A percentile compares a stretch with the other conserved stretches of the same genome.
Conservation (phyloP, 1,284 basidiomycete species). For the Ceratorhiza oryzae-sativae region DNA sequence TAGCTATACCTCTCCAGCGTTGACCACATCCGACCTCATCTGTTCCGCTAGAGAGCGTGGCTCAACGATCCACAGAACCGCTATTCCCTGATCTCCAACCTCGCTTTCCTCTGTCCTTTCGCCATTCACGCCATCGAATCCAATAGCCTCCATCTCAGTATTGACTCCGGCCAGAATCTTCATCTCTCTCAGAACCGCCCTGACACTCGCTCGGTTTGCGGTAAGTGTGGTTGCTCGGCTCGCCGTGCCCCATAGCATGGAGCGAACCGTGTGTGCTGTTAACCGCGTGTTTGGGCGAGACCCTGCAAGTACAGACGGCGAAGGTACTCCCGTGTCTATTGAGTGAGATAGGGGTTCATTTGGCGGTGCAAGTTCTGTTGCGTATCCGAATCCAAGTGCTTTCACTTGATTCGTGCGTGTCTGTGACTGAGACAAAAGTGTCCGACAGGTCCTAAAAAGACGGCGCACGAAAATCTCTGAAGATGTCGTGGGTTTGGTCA, state of each 20-base stretch:
- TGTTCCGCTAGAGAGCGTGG: slow-evolving; percentile 77
- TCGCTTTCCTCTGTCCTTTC: too few relatives aligned
- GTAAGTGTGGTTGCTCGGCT: slow-evolving; percentile 82
- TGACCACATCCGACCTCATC: slow-evolving; percentile 53
- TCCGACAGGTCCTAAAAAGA: slow-evolving; percentile 19
- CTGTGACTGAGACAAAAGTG: slow-evolving; percentile 18
- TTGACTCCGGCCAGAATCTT: slow-evolving; percentile 48
- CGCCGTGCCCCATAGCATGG: slow-evolving; percentile 70
- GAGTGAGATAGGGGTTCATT: neutral
- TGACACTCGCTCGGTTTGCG: slow-evolving; percentile 78
- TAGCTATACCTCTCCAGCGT: neutral
- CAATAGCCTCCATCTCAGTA: slow-evolving; percentile 43
- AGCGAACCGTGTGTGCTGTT: slow-evolving; percentile 73
- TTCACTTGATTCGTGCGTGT: neutral
- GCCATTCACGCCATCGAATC: too few relatives aligned
- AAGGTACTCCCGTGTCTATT: slow-evolving; percentile 27
- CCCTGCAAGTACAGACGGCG: slow-evolving; percentile 23
- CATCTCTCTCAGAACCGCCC: slow-evolving; percentile 70
- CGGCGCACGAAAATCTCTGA: slow-evolving; percentile 35
- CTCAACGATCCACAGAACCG: slow-evolving; percentile 74
- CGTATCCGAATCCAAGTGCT: slow-evolving; percentile 1
- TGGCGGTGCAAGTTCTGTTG: slow-evolving; percentile 23
- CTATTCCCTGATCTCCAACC: slow-evolving; percentile 47
- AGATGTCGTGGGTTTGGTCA: neutral
- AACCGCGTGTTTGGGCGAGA: slow-evolving; percentile 59